phyloP scores from a whole-genome alignment of 495 filamentous ascomycete species.

The Cercophora sp. region DNA sequence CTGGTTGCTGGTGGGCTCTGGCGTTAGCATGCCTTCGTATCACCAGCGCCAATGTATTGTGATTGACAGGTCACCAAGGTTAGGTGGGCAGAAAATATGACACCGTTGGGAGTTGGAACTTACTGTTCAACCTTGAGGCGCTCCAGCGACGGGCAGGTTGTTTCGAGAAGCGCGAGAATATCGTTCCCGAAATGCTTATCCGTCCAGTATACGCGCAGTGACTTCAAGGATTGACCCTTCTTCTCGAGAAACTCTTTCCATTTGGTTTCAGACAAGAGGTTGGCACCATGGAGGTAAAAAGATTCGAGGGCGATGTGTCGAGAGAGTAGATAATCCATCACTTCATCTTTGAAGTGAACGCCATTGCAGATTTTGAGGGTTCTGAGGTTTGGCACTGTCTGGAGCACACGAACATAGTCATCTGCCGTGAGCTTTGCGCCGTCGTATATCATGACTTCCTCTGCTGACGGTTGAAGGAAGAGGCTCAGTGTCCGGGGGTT shows the following conservation, averaged over 20 bases:
- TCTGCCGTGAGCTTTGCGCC: conserved; percentile 67
- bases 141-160: conserved; percentile 57
- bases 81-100: no score
- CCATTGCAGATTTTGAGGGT: conserved; percentile 70
- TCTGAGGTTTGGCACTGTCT: conserved; percentile 62
- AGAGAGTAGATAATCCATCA: conserved; percentile 73
- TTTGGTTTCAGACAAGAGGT: conserved; percentile 65
- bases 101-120: no score
- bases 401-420: conserved; percentile 76
- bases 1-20: no score
- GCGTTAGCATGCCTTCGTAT: no score
- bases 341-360: conserved; percentile 80
- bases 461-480: conserved; percentile 66
- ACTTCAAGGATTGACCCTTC: conserved; percentile 58
- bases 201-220: conserved; percentile 68
- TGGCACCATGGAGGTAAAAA: conserved; percentile 69
- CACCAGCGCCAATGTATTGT: no score
- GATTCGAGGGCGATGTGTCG: conserved; percentile 58
- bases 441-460: conserved; percentile 74
- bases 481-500: conserved; percentile 66
- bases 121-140: conserved; percentile 70
- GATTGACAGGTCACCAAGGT: no score
- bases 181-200: conserved; percentile 60
- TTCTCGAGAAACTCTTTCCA: conserved; percentile 64
- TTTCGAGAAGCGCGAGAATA: conserved; percentile 49